Evolutionary conservation across 2,329 filamentous ascomycete genomes (phyloP).

Genomic region (Dothistroma septosporum): DNA sequence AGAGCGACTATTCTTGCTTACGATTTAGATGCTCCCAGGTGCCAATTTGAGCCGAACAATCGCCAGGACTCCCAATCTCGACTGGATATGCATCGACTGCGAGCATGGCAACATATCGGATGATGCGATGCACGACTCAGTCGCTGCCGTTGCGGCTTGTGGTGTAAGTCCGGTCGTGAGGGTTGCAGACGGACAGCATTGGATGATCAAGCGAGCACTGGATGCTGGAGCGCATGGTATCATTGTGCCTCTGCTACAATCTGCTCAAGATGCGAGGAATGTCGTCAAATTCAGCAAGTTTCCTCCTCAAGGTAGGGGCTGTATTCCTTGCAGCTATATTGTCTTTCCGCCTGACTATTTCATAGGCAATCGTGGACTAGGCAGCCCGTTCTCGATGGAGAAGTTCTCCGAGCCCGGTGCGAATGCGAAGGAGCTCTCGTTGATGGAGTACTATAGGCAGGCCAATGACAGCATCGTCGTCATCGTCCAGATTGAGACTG

Average conservation of each 20-base stretch:
- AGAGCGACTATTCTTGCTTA: background rate
- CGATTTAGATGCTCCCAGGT: conserved; percentile 47
- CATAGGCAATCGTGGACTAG: conserved; percentile 52
- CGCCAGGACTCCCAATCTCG: conserved; percentile 49
- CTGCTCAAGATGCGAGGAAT: conserved; percentile 45
- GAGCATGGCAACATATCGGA: conserved; percentile 57
- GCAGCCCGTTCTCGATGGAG: conserved; percentile 49
- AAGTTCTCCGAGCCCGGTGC: conserved; percentile 30
- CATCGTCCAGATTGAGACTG: conserved; percentile 47
- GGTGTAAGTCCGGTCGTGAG: conserved; percentile 43
- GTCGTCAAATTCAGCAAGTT: conserved; percentile 54
- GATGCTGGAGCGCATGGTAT: conserved; percentile 59
- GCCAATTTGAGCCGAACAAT: conserved; percentile 53
- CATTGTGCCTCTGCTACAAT: conserved; percentile 43
- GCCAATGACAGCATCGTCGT: conserved; percentile 53
- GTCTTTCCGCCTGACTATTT: background rate
- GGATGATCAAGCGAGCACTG: conserved; percentile 60
- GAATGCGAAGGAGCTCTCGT: conserved; percentile 14
- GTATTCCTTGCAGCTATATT: background rate
- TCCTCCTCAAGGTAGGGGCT: conserved; percentile 41
- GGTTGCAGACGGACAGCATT: conserved; percentile 55
- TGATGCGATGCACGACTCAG: conserved; percentile 53
- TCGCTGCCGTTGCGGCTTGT: conserved; percentile 47
- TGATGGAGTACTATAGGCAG: conserved; percentile 49
- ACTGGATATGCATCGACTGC: conserved; percentile 43